Evolutionary conservation across 345 rosid genomes (phyloP), one percentile per base, ranked within the genome.

Genomic region (Draba incana): DNA sequence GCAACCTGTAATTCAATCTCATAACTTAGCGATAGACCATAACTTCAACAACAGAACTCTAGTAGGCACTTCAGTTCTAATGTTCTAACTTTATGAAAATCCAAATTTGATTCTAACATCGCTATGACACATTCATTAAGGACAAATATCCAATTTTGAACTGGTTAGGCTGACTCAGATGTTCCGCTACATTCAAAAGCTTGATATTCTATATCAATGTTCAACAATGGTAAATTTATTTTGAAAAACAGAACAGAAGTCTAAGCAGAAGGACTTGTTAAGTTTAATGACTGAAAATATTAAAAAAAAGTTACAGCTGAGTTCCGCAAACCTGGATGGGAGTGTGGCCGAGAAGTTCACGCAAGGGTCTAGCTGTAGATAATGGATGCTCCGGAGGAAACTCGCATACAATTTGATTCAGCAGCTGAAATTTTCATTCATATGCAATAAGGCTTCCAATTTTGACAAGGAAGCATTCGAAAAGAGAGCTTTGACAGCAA

Each of bases 351-450:
- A 93, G 97, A 59, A 90, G 79, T 78, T 93, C 98, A 10, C 94
- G 96, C 66, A 93, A 80, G 61, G 98, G 98, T 82, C 90, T 83
- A 65, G 77, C 82, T 60, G 65, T 88, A 68, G 98, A 81, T 66
- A 93, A 75, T 0, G 98, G 98, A 70, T 93, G 97, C 60, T 93
- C 98, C 20, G 97, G 92, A 24, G 98, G 97, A 77, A 93, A 88
- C 83, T 93, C 98, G 0, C 98, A 93, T 2, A 90, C 94, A 67
- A 93, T 93, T 88, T 93, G 96, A 74, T 93, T 93, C 66, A 93
- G 82, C 83, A 93, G 74, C 97, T 90, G 85, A 81, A 79, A 50
- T 47, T 45, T 69, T 10, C 27, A 68, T 6, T 28, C 46, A 59
- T 23, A 37, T 20, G 31, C 45, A 71, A 72, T 39, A 27, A 20